Percentiles rank a stretch among this genome's conserved stretches.
These are phyloP conservation scores for Lasiosphaeris hirsuta DNA, from an alignment of 495 filamentous ascomycete genomes.

Conservation along the genomic window DNA sequence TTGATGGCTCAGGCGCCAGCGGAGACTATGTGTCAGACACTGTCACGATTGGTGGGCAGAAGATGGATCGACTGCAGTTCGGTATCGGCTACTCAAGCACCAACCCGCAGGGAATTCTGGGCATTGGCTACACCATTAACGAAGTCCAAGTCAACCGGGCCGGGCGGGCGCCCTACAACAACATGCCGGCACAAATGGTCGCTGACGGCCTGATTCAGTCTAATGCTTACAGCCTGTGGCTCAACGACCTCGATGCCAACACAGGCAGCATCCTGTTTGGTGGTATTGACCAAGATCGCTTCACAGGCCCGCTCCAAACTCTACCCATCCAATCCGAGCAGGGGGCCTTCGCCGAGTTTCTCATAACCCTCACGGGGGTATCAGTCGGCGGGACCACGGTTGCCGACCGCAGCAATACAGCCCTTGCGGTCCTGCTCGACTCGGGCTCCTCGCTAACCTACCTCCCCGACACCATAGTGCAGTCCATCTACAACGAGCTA, in stretches of 20 bases:
- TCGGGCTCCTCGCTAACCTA: constrained; percentile 90
- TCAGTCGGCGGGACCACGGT: constrained; percentile 43
- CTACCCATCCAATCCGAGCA: constrained; percentile 66
- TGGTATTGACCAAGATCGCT: constrained; percentile 82
- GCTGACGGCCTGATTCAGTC: constrained; percentile 67
- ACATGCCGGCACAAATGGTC: constrained; percentile 74
- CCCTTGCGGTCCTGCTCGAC: constrained; percentile 75
- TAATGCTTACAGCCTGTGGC: constrained; percentile 84
- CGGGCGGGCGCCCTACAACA: constrained; percentile 61
- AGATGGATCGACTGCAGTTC: constrained; percentile 69
- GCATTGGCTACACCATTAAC: constrained; percentile 82
- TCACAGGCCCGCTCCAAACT: constrained; percentile 64
- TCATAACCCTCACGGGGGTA: constrained; percentile 69
- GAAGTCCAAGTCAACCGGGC: constrained; percentile 72
- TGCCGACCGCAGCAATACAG: constrained; percentile 53
- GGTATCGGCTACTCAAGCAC: constrained; percentile 76
- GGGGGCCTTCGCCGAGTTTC: constrained; percentile 66
- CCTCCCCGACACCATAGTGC: constrained; percentile 67
- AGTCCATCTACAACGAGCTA: constrained; percentile 61
- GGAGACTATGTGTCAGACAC: constrained; percentile 87
- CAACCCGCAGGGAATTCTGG: constrained; percentile 77
- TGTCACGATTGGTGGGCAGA: constrained; percentile 61
- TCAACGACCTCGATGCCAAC: constrained; percentile 74
- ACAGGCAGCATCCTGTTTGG: constrained; percentile 88
- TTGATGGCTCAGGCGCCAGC: constrained; percentile 73